A percentile compares a stretch with the other conserved stretches of the same genome.
Conservation (phyloP, 495 filamentous ascomycete genomes). For the Venustampulla echinocandica region DNA sequence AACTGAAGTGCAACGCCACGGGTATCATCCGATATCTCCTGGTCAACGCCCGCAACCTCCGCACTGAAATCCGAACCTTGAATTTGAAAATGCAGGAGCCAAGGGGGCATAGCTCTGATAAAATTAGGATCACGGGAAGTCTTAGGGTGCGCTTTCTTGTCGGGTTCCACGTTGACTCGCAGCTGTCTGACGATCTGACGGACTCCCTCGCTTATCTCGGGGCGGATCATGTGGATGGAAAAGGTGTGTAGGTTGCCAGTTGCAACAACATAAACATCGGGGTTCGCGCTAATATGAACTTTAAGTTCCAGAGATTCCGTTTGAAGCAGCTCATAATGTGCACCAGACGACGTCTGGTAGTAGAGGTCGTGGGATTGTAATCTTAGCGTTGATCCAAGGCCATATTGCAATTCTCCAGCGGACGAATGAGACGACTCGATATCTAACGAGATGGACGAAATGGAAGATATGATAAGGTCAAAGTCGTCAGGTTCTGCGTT, state of each 20-base stretch:
- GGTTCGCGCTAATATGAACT: constrained; percentile 71
- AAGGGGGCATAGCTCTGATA: constrained; percentile 67
- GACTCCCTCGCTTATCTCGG: constrained; percentile 85
- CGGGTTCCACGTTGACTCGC: constrained; percentile 51
- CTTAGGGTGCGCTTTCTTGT: constrained; percentile 45
- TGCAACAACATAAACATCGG: constrained; percentile 73
- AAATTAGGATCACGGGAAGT: constrained; percentile 51
- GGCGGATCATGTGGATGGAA: constrained; percentile 78
- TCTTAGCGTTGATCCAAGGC: constrained; percentile 69
- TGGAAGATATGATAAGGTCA: constrained; percentile 87
- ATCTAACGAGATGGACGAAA: constrained; percentile 86
- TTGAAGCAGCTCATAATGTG: constrained; percentile 74
- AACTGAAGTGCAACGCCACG: constrained; percentile 78
- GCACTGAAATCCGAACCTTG: constrained; percentile 82
- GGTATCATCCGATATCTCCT: constrained; percentile 64
- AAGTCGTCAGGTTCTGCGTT: constrained; percentile 69
- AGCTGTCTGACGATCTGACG: constrained; percentile 84
- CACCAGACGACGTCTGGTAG: constrained; percentile 79
- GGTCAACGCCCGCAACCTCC: constrained; percentile 84
- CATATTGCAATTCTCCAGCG: constrained; percentile 78
- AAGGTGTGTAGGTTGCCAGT: constrained; percentile 78
- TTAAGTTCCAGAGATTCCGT: constrained; percentile 83
- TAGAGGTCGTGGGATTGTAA: constrained; percentile 86
- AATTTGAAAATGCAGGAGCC: constrained; percentile 76
- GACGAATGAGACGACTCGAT: constrained; percentile 89